Conservation (phyloP, 352 stramenopile genomes). For the Blastocystis sp. region DNA sequence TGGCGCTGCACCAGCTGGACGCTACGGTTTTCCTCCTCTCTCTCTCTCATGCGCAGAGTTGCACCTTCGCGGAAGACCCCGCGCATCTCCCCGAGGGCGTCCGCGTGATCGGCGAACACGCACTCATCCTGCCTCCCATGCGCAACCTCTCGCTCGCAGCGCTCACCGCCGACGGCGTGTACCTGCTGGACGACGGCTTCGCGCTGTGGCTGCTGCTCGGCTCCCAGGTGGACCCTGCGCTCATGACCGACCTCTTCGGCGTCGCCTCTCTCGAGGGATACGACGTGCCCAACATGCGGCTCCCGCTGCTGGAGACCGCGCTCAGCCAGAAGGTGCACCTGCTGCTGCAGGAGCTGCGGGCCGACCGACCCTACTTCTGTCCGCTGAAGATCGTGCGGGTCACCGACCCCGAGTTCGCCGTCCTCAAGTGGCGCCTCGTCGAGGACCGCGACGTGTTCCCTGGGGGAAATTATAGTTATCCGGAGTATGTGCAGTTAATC, state of each 20-base stretch:
- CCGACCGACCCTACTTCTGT: slow-evolving; percentile 67
- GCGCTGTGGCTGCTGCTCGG: slow-evolving; percentile 91
- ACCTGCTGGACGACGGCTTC: slow-evolving; percentile 87
- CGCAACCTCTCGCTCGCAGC: slow-evolving; percentile 85
- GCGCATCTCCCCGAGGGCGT: slow-evolving; percentile 68
- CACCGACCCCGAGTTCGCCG: slow-evolving; percentile 71
- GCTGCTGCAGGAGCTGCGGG: slow-evolving; percentile 76
- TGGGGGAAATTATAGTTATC: slow-evolving; percentile 89
- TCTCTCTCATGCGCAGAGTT: neutral
- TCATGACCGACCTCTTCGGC: slow-evolving; percentile 84
- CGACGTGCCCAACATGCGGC: slow-evolving; percentile 68
- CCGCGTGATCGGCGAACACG: slow-evolving; percentile 68
- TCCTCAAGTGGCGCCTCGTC: slow-evolving; percentile 92
- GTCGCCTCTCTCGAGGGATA: slow-evolving; percentile 81
- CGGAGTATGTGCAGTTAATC: slow-evolving; percentile 84
- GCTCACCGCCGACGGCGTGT: slow-evolving; percentile 82
- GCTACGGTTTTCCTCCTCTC: neutral
- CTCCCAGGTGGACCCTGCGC: slow-evolving; percentile 69
- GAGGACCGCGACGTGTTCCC: slow-evolving; percentile 92
- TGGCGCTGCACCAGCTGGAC: neutral
- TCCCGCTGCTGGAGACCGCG: slow-evolving; percentile 61
- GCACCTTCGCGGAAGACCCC: slow-evolving; percentile 60
- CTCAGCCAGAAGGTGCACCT: slow-evolving; percentile 71
- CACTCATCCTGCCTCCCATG: slow-evolving; percentile 61
- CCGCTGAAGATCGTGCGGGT: slow-evolving; percentile 82